A percentile compares a stretch with the other conserved stretches of the same genome.
phyloP scores from a whole-genome alignment of 441 rosid genomes.

The Theobroma grandiflorum region DNA sequence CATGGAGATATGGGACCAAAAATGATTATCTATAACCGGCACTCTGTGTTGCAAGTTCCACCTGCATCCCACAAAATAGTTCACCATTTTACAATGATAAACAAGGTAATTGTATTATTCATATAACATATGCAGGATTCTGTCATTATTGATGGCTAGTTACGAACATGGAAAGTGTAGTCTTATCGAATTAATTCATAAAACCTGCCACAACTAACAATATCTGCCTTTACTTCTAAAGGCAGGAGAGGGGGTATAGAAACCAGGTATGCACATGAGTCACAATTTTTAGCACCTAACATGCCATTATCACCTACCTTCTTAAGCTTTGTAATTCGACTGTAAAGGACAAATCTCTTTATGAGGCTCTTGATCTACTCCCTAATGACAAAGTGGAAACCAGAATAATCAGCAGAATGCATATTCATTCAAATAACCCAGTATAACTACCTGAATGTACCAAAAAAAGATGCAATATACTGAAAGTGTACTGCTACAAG shows the following conservation, averaged over 20 bases:
- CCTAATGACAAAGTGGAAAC: slow-evolving; percentile 26
- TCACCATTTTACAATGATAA: not conserved
- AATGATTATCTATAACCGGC: not conserved
- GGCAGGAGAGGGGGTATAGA: not conserved
- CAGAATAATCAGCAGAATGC: not conserved
- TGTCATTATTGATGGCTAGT: not conserved
- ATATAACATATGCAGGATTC: not conserved
- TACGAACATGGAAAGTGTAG: not conserved
- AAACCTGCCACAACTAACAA: not conserved
- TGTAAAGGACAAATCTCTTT: not conserved
- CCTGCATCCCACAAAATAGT: not conserved
- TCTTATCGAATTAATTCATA: not conserved
- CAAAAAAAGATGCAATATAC: not conserved
- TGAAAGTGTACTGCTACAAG: not conserved
- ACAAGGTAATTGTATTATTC: not conserved
- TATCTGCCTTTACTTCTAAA: not conserved
- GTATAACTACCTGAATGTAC: not conserved
- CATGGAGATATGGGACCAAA: not conserved
- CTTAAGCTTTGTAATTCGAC: not conserved
- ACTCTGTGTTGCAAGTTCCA: not conserved
- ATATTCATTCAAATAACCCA: not conserved
- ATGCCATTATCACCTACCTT: not conserved
- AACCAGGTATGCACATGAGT: not conserved
- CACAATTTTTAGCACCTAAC: not conserved
- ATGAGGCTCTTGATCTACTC: slow-evolving; percentile 18